phyloP scores from a whole-genome alignment of 2,329 filamentous ascomycete species.

The Trematosphaeria pertusa region DNA sequence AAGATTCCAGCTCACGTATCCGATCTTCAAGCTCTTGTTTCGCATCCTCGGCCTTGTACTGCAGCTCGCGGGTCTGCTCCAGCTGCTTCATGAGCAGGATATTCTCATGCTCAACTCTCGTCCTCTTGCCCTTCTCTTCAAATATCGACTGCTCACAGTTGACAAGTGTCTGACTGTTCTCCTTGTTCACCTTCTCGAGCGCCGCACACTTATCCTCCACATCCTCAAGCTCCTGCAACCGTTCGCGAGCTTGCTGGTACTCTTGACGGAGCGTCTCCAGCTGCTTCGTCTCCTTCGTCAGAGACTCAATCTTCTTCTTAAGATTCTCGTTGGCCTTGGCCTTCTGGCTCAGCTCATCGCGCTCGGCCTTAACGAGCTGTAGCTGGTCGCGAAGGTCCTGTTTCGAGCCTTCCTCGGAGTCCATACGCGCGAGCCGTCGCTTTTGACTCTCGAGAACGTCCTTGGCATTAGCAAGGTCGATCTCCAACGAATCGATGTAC shows the following conservation, averaged over 20 bases:
- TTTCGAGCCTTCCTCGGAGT: slow-evolving; percentile 51
- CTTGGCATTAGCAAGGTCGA: slow-evolving; percentile 53
- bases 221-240: slow-evolving; percentile 53
- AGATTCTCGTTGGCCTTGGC: slow-evolving; percentile 60
- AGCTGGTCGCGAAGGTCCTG: slow-evolving; percentile 59
- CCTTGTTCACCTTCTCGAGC: slow-evolving; percentile 59
- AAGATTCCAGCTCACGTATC: slow-evolving; percentile 51
- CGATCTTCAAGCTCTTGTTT: slow-evolving; percentile 56
- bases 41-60: slow-evolving; percentile 56
- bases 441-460: slow-evolving; percentile 55
- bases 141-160: slow-evolving; percentile 61
- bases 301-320: slow-evolving; percentile 60
- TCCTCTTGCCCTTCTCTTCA: slow-evolving; percentile 57
- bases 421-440: slow-evolving; percentile 53
- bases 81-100: slow-evolving; percentile 55
- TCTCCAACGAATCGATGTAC: slow-evolving; percentile 59
- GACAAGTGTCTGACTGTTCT: slow-evolving; percentile 57
- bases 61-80: slow-evolving; percentile 55
- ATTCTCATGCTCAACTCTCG: slow-evolving; percentile 57
- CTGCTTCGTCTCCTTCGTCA: slow-evolving; percentile 56
- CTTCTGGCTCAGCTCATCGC: slow-evolving; percentile 57
- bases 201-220: slow-evolving; percentile 53
- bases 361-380: slow-evolving; percentile 57
- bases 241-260: slow-evolving; percentile 52
- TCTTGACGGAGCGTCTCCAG: slow-evolving; percentile 54